These are phyloP conservation scores for Zygnema circumcarinatum DNA, from an alignment of 139 green algal genomes.

Conservation along the genomic window DNA sequence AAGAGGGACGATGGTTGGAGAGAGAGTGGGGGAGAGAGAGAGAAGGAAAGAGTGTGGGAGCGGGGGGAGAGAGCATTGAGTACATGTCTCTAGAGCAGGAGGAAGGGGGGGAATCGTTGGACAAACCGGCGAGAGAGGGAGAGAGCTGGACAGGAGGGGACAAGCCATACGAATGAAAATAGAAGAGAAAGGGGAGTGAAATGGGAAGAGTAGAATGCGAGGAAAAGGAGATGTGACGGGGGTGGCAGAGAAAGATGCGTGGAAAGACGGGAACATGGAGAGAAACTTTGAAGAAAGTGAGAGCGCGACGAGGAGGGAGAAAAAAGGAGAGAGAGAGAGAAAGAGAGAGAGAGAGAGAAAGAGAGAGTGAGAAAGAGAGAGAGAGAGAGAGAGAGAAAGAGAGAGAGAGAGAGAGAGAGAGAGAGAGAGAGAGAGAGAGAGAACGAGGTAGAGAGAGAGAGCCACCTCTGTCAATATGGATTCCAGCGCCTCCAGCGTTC, in stretches of 20 bases:
- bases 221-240: constrained; percentile 4
- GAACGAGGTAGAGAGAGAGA: neutral
- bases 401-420: neutral
- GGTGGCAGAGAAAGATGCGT: neutral
- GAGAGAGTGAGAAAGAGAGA: neutral
- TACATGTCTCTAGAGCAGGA: neutral
- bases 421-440: neutral
- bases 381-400: neutral
- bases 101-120: neutral
- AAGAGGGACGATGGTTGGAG: neutral
- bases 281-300: neutral
- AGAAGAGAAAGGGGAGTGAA: neutral
- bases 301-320: neutral
- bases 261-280: neutral
- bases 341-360: constrained; percentile 10
- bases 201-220: neutral
- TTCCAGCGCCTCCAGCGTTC: constrained; percentile 39
- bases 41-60: neutral
- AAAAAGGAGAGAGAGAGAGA: neutral
- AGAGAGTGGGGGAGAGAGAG: neutral
- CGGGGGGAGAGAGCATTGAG: neutral
- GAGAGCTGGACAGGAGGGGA: neutral
- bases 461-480: constrained; percentile 54
- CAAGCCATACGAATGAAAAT: too few species aligned
- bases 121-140: neutral